These are phyloP conservation scores for Mediolabrus comicus DNA, from an alignment of 108 stramenopile genomes.

Conservation along the genomic window DNA sequence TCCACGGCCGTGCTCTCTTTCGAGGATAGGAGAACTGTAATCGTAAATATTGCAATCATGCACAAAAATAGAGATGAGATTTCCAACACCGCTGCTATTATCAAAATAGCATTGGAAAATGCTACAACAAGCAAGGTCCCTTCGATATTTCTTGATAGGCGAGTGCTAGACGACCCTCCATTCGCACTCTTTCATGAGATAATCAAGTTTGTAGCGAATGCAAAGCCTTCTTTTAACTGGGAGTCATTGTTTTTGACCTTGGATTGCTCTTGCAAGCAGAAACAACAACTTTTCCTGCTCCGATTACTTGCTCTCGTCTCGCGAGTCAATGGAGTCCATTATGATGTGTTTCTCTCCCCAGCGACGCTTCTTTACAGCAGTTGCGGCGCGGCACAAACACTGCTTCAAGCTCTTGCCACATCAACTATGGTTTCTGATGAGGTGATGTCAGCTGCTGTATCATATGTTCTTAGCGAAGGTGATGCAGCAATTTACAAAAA, in stretches of 20 bases:
- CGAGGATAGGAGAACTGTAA: no score
- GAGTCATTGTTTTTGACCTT: background rate
- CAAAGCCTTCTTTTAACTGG: conserved; percentile 5
- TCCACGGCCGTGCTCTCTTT: no score
- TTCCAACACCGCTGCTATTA: background rate
- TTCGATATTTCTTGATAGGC: conserved; percentile 9
- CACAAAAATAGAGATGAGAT: no score
- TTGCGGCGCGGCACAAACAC: conserved; percentile 14
- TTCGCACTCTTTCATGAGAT: conserved; percentile 16
- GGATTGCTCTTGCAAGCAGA: conserved; percentile 4
- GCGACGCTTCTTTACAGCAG: conserved; percentile 24
- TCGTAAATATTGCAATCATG: no score
- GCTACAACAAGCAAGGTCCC: background rate
- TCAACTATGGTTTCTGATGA: background rate
- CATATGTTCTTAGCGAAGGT: background rate
- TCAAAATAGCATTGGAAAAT: background rate
- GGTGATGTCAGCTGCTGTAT: conserved; percentile 1
- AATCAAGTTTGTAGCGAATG: conserved; percentile 6
- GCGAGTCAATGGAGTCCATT: background rate
- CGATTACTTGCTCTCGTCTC: conserved; percentile 24
- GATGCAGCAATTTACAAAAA: conserved; percentile 20
- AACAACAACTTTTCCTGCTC: conserved; percentile 12
- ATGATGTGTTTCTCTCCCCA: conserved; percentile 28
- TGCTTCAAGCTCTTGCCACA: conserved; percentile 10
- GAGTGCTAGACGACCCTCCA: conserved; percentile 18